Evolutionary conservation across 768 basidiomycete species (phyloP).

Genomic region (Agrocybe pediades): DNA sequence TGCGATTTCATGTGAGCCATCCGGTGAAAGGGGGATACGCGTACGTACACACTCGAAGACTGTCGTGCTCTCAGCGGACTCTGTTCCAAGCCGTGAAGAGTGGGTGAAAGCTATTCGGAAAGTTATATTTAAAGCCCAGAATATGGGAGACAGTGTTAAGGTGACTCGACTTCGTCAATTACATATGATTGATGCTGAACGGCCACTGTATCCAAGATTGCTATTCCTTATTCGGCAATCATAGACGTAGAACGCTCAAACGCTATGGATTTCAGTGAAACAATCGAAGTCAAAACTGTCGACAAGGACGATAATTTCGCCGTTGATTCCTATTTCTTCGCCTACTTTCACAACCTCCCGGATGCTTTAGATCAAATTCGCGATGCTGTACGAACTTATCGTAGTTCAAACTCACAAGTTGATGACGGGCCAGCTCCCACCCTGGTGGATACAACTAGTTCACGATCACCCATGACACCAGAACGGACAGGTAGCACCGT

Average conservation of each 20-base stretch:
- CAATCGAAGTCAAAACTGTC: constrained; percentile 90
- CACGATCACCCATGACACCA: constrained; percentile 34
- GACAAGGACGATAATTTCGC: constrained; percentile 81
- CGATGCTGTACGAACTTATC: constrained; percentile 65
- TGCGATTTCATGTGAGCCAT: constrained; percentile 84
- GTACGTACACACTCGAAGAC: constrained; percentile 82
- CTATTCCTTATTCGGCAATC: constrained; percentile 90
- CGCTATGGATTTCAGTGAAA: constrained; percentile 95
- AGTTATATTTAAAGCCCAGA: constrained; percentile 95
- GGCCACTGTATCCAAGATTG: constrained; percentile 53
- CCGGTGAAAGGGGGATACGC: constrained; percentile 77
- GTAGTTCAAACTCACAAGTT: constrained; percentile 30
- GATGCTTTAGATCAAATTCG: constrained; percentile 81
- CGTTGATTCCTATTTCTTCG: constrained; percentile 90
- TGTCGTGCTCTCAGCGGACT: constrained; percentile 74
- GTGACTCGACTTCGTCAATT: constrained; percentile 34
- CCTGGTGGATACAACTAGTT: constrained; percentile 62
- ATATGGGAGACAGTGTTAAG: constrained; percentile 95
- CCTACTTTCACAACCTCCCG: constrained; percentile 86
- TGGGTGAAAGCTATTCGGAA: constrained; percentile 96
- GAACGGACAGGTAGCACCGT: constrained; percentile 46
- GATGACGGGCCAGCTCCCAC: constrained; percentile 34
- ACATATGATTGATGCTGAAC: background rate
- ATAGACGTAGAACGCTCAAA: constrained; percentile 86
- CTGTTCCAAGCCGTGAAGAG: constrained; percentile 82